phyloP scores from a whole-genome alignment of 1,284 basidiomycete species.

The Earliella scabrosa region DNA sequence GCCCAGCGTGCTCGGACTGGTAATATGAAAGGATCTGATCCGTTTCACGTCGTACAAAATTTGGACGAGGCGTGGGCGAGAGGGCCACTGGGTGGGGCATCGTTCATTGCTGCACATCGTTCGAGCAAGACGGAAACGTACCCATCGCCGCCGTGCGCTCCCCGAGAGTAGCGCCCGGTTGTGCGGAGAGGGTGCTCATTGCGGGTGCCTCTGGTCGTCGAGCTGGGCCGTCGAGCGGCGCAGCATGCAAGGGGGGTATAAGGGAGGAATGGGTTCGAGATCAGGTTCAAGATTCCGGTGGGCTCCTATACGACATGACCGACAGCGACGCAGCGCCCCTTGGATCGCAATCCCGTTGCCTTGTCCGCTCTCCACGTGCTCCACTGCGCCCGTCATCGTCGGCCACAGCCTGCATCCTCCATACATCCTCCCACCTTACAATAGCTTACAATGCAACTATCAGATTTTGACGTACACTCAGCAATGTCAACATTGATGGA shows the following conservation, averaged over 20 bases:
- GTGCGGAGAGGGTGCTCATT: constrained; percentile 19
- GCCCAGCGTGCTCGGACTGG: constrained; percentile 38
- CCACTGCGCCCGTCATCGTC: not conserved
- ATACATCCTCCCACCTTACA: no score
- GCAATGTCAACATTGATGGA: no score
- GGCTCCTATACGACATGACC: not conserved
- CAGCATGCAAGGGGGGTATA: not conserved
- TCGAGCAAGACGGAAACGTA: constrained; percentile 7
- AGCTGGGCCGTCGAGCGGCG: not conserved
- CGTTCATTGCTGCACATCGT: not conserved
- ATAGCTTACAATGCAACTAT: no score
- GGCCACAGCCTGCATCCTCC: no score
- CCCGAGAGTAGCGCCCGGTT: constrained; percentile 10
- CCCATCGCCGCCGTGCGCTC: constrained; percentile 5
- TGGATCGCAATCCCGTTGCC: not conserved
- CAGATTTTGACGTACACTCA: no score
- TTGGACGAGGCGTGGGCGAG: constrained; percentile 29
- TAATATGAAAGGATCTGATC: constrained; percentile 40
- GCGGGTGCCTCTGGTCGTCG: not conserved
- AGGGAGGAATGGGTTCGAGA: not conserved
- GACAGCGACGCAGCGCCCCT: not conserved
- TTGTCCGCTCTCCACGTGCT: constrained; percentile 2
- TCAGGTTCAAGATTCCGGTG: not conserved
- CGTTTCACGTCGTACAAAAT: constrained; percentile 32
- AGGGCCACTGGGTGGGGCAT: constrained; percentile 11